Evolutionary conservation across 169 alveolate species (phyloP).

Genomic region (Cryptosporidium sp.): DNA sequence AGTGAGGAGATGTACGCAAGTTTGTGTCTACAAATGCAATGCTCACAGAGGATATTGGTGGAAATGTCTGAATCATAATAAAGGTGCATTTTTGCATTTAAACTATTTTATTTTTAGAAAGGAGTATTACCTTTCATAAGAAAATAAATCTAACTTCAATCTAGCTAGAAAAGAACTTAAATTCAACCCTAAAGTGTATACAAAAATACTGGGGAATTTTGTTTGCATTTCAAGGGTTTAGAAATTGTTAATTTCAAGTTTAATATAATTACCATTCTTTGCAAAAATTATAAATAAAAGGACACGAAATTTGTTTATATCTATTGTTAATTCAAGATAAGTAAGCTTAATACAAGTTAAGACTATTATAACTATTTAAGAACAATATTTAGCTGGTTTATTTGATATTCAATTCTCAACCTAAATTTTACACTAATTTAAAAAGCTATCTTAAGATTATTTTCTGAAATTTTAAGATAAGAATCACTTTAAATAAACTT

Average conservation of each 20-base stretch:
- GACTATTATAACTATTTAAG: not conserved
- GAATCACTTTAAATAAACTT: not conserved
- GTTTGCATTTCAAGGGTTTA: conserved; percentile 22
- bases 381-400: not conserved
- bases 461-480: not conserved
- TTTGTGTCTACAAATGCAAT: conserved; percentile 65
- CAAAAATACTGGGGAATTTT: conserved; percentile 60
- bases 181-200: not conserved
- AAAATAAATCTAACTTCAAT: not conserved
- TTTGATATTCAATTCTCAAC: not conserved
- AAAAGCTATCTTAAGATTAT: not conserved
- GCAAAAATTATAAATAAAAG: not conserved
- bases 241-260: not conserved
- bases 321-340: conserved; percentile 9
- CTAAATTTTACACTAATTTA: not conserved
- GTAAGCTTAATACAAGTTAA: not conserved
- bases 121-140: conserved; percentile 11
- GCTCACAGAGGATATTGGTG: conserved; percentile 66
- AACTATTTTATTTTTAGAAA: conserved; percentile 10
- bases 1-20: conserved; percentile 65
- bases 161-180: not conserved
- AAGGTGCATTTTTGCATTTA: conserved; percentile 66
- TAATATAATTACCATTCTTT: not conserved
- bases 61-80: conserved; percentile 40
- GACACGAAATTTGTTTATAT: not conserved